Base-by-base conservation (phyloP, 164 flowering plant genomes). In the Hamamelis virginiana region DNA sequence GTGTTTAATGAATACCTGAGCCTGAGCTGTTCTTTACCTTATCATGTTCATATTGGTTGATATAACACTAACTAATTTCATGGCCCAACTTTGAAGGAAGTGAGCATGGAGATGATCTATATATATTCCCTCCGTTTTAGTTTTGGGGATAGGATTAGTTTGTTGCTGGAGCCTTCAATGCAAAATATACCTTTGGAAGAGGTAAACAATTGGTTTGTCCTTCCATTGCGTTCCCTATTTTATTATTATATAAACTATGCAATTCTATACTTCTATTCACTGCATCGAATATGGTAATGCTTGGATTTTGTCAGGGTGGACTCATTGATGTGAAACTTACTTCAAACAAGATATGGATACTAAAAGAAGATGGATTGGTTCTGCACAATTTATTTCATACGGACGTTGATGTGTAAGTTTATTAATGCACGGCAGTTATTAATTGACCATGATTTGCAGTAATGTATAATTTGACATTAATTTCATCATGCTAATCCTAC, bases 271-370 rank as follows among this genome's bases (percentile, higher is more conserved):
- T n/a, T 48, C 22, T 61, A 13, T 38, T 69, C 28, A 48, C 15
- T 71, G 18, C 10, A 23, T n/a, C 59, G 46, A 41, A 19, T 60
- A 8, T 72, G 67, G 38, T 63, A 43, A 38, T 55, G 14, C 26
- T n/a, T 51, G 60, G 28, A 23, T 70, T 73, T 66, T 68, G 28
- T 61, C 75, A 94, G 96, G 92, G 89, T 9, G 72, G 68, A 66
- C 75, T 84, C 19, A 72, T 89, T 77, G 97, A 94, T 78, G 80
- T 89, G 48, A 83, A 81, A 78, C 71, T 94, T 59, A 67, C 90
- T 38, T 80, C 83, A 62, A 68, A 82, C 67, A 88, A 83, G 78
- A 81, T 94, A 56, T 92, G 90, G 90, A 80, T 94, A 69, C 89
- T 94, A n/a, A 92, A 81, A 74, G 90, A 85, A 65, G 83, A 88